Base-by-base conservation (phyloP, 306 rosid species). In the Bauhinia variegata region DNA sequence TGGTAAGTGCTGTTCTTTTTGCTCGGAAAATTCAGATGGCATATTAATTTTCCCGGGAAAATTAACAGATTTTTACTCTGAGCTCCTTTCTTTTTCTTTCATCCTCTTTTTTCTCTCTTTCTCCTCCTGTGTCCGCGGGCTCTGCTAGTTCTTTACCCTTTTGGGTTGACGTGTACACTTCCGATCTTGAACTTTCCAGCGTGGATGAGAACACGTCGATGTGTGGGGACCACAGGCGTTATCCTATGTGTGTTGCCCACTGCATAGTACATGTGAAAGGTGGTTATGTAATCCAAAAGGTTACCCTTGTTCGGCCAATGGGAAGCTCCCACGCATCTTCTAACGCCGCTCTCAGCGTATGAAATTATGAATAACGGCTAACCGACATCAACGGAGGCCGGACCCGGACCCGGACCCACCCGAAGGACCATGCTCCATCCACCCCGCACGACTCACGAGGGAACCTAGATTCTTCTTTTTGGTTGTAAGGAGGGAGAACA, bases 151-250 rank as follows among this genome's bases (percentile, higher is more conserved):
- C 72, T 54, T 78, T 72, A 65, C 77, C 77, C 50, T 13, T 6
- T 6, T 42, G 66, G 36, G 78, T 52, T 82, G 92, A 92, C 91
- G 90, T 92, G 92, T 65, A 53, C 80, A 58, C 14, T 1, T 17
- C 18, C 17, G 80, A 59, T 49, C 23, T 47, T 69, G 83, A 84
- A 85, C 89, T 84, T 89, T 89, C 85, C 95, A 85, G 86, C 95
- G 68, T 92, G 98, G 98, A 84, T 11, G 46, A 16, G 70, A 60
- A 38, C 63, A 82, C 88, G 83, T 82, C 84, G 84, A 57, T 5
- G 8, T 5, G 73, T 68, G 75, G 87, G 97, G 64, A 74, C 92
- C 80, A 78, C 32, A 0, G 66, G 75, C 72, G 84, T 82, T 87
- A 73, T 91, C 92, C 87, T 56, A 65, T 46, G 52, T 18, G 60